Evolutionary conservation across 768 basidiomycete species (phyloP).

Genomic region (Tremella yokohamensis): DNA sequence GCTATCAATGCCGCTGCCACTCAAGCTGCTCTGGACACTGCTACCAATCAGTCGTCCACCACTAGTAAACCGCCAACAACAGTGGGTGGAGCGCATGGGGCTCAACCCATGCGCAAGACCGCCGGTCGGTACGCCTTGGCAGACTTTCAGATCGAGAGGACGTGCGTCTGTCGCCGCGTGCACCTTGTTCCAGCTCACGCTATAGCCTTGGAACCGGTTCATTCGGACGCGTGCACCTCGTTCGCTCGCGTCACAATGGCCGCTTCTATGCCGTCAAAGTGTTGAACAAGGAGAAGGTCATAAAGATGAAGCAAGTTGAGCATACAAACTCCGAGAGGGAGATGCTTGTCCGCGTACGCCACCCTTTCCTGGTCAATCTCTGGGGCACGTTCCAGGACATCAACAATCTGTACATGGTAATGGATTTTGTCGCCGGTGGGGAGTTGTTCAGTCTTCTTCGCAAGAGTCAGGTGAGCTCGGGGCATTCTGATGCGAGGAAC

Average conservation of each 20-base stretch:
- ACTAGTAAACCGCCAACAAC: conserved; percentile 12
- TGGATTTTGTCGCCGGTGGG: conserved; percentile 53
- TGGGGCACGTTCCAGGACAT: conserved; percentile 67
- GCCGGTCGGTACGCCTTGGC: conserved; percentile 49
- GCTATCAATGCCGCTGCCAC: conserved; percentile 49
- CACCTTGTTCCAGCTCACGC: background rate
- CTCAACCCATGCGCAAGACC: conserved; percentile 44
- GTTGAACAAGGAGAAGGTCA: conserved; percentile 85
- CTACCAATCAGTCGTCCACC: conserved; percentile 17
- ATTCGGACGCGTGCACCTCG: conserved; percentile 54
- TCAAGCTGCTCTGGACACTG: conserved; percentile 46
- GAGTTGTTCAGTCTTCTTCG: conserved; percentile 75
- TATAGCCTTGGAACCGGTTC: conserved; percentile 49
- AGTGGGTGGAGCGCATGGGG: conserved; percentile 7
- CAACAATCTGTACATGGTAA: conserved; percentile 53
- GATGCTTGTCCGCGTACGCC: conserved; percentile 52
- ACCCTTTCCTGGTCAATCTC: conserved; percentile 78
- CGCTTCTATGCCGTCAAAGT: conserved; percentile 96
- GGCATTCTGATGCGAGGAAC: background rate
- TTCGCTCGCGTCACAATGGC: conserved; percentile 87
- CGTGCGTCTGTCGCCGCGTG: conserved; percentile 30
- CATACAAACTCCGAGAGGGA: conserved; percentile 53
- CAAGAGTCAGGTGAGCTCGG: conserved; percentile 71
- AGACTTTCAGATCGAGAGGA: conserved; percentile 50
- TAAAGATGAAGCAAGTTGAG: conserved; percentile 57